These are phyloP conservation scores for Castanopsis chinensis DNA, from an alignment of 306 rosid species.

Conservation along the genomic window DNA sequence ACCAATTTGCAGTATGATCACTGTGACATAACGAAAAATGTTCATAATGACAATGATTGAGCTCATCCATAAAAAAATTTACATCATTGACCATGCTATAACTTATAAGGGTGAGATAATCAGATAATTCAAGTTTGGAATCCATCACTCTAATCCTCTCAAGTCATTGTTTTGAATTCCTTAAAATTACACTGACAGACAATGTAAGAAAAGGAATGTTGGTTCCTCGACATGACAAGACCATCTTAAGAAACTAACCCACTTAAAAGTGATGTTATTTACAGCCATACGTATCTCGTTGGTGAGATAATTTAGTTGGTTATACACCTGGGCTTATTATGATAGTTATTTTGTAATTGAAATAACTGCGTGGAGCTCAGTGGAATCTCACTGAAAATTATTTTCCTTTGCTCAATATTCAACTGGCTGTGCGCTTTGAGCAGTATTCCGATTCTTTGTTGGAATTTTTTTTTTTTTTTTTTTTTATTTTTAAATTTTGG, in stretches of 20 bases:
- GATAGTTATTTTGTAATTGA: too few species aligned
- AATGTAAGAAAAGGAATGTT: neutral
- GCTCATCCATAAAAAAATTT: neutral
- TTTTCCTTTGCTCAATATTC: neutral
- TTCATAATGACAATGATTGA: neutral
- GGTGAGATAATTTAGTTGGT: too few species aligned
- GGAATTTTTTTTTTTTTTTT: neutral
- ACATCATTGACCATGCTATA: neutral
- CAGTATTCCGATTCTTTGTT: neutral
- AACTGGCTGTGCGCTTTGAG: neutral
- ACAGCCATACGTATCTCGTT: too few species aligned
- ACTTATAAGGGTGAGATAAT: neutral
- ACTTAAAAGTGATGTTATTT: too few species aligned
- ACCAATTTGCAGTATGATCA: neutral
- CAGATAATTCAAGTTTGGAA: neutral
- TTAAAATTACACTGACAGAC: neutral
- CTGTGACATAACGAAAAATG: neutral
- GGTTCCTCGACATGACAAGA: too few species aligned
- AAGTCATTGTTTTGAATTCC: neutral
- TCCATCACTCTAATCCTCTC: neutral
- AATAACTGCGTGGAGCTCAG: too few species aligned
- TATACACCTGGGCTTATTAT: too few species aligned
- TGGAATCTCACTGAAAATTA: neutral
- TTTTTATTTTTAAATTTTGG: neutral
- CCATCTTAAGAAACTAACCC: too few species aligned